These are phyloP conservation scores for Pythium phragmiticola DNA, from an alignment of 352 stramenopile genomes.

Conservation along the genomic window DNA sequence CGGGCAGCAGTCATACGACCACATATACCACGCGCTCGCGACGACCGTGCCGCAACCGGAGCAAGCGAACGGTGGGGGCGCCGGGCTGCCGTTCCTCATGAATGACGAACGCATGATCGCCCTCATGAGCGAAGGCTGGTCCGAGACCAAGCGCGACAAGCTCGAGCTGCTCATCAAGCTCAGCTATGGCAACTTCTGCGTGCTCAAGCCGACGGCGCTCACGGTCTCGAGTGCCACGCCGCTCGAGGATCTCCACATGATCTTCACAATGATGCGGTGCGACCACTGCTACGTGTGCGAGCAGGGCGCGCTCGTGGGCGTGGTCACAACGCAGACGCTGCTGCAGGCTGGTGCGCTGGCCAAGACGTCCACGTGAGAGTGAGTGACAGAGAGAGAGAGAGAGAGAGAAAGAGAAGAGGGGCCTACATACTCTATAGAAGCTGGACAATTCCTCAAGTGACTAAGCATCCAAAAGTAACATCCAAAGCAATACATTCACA, in stretches of 20 bases:
- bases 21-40: conserved; percentile 65
- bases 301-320: conserved; percentile 75
- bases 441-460: not conserved
- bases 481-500: conserved; percentile 9
- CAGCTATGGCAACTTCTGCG: conserved; percentile 54
- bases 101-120: conserved; percentile 79
- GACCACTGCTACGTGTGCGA: conserved; percentile 88
- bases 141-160: conserved; percentile 51
- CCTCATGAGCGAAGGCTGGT: conserved; percentile 75
- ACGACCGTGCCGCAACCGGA: conserved; percentile 26
- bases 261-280: conserved; percentile 90
- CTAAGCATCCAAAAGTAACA: conserved; percentile 11
- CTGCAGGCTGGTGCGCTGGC: conserved; percentile 39
- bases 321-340: conserved; percentile 80
- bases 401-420: not conserved
- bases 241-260: conserved; percentile 87
- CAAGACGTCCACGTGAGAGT: not conserved
- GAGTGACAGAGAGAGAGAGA: no score
- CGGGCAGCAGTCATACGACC: conserved; percentile 57
- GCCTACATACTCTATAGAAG: not conserved
- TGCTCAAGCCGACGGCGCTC: conserved; percentile 76
- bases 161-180: conserved; percentile 67
- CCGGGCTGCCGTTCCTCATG: conserved; percentile 70
- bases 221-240: conserved; percentile 79
- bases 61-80: conserved; percentile 12